Conservation (phyloP, 78 protist species). For the Tieghemostelium lacteum region DNA sequence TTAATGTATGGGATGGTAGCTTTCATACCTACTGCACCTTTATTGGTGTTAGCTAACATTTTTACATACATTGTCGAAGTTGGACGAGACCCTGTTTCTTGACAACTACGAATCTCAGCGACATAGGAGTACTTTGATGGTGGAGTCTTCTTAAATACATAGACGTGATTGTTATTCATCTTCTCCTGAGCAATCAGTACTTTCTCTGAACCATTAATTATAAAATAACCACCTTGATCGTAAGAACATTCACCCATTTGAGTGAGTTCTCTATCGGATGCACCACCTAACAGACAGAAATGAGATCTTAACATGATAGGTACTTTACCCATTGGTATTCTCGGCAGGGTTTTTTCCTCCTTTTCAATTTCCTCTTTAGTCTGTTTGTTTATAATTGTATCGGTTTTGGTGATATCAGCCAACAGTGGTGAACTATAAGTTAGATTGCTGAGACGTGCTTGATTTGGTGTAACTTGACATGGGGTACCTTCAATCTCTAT, state of each 20-base stretch:
- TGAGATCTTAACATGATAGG: slow-evolving; percentile 99
- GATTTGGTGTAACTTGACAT: slow-evolving; percentile 90
- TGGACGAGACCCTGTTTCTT: slow-evolving; percentile 85
- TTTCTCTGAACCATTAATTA: slow-evolving; percentile 99
- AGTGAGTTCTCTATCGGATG: slow-evolving; percentile 65
- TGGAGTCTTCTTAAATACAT: slow-evolving; percentile 91
- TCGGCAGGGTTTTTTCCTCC: slow-evolving; percentile 37
- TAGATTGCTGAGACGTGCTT: slow-evolving; percentile 97
- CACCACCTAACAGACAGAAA: slow-evolving; percentile 88
- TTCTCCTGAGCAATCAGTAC: slow-evolving; percentile 99
- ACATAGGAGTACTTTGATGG: slow-evolving; percentile 86
- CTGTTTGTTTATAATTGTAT: not conserved
- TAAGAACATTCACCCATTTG: slow-evolving; percentile 97
- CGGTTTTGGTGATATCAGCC: slow-evolving; percentile 73
- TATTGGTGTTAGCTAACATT: slow-evolving; percentile 63
- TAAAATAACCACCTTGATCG: slow-evolving; percentile 99
- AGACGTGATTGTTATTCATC: slow-evolving; percentile 96
- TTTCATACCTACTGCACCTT: slow-evolving; percentile 54
- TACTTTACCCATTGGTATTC: slow-evolving; percentile 86
- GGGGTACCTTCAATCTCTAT: slow-evolving; percentile 76
- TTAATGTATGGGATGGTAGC: slow-evolving; percentile 82
- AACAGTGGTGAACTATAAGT: slow-evolving; percentile 89
- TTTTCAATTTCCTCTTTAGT: slow-evolving; percentile 4
- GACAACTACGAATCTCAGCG: slow-evolving; percentile 95
- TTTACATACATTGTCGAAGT: slow-evolving; percentile 81